These are phyloP conservation scores for Salix suchowensis DNA, from an alignment of 345 rosid species.

Conservation along the genomic window DNA sequence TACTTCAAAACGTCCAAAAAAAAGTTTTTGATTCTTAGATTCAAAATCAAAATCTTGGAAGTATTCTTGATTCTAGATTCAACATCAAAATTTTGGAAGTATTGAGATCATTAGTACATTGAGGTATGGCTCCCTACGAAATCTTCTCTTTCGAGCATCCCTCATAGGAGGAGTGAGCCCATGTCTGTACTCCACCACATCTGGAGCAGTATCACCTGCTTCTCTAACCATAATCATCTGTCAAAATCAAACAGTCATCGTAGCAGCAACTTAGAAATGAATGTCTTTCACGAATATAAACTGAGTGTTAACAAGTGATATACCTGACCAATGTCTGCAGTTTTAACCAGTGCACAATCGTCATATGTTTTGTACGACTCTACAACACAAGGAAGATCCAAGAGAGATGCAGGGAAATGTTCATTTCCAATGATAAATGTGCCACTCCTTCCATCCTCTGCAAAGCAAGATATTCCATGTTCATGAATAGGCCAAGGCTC, in stretches of 20 bases:
- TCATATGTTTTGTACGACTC: slow-evolving; percentile 93
- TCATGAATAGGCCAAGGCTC: neutral
- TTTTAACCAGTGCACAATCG: slow-evolving; percentile 81
- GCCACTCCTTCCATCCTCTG: slow-evolving; percentile 91
- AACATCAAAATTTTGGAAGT: neutral
- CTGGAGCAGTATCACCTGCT: slow-evolving; percentile 68
- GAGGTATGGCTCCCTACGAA: slow-evolving; percentile 94
- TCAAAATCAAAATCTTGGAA: neutral
- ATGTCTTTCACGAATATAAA: neutral
- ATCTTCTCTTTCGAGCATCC: slow-evolving; percentile 95
- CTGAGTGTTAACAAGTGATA: neutral
- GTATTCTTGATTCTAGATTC: neutral
- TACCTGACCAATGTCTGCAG: slow-evolving; percentile 94
- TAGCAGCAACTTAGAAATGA: neutral
- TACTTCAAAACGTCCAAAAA: neutral
- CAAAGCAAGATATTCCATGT: slow-evolving; percentile 9
- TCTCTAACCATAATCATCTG: slow-evolving; percentile 99
- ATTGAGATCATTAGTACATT: slow-evolving; percentile 46
- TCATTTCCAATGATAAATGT: slow-evolving; percentile 70
- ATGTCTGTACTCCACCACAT: slow-evolving; percentile 75
- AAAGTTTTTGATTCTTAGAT: neutral
- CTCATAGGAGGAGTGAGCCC: slow-evolving; percentile 97
- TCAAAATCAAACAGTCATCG: slow-evolving; percentile 5
- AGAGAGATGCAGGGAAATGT: slow-evolving; percentile 66
- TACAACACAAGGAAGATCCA: slow-evolving; percentile 88